Conservation (phyloP, 768 basidiomycete species). For the Tephrocybe sp. region DNA sequence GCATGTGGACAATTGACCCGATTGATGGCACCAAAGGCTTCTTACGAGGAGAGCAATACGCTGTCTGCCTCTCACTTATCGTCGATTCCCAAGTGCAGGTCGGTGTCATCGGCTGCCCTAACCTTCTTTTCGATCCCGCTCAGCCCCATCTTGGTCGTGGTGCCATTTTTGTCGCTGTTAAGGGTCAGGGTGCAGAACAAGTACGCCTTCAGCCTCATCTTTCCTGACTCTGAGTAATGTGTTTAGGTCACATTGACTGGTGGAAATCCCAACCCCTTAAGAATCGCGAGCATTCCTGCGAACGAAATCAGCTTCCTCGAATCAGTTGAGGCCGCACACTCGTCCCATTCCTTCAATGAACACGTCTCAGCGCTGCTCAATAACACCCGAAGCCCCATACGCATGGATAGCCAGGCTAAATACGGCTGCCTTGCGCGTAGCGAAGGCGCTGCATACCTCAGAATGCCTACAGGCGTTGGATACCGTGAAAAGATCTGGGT, state of each 20-base stretch:
- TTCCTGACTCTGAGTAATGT: not conserved
- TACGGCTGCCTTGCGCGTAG: conserved; percentile 86
- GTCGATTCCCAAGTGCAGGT: conserved; percentile 76
- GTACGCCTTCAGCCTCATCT: conserved; percentile 27
- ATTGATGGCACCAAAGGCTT: conserved; percentile 96
- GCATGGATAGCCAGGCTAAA: conserved; percentile 98
- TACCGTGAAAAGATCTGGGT: conserved; percentile 99
- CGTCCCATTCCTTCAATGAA: conserved; percentile 84
- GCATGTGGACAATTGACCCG: conserved; percentile 86
- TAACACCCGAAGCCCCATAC: conserved; percentile 61
- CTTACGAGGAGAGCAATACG: conserved; percentile 89
- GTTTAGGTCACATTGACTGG: conserved; percentile 56
- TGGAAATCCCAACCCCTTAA: conserved; percentile 45
- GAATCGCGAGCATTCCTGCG: conserved; percentile 50
- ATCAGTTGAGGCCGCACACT: conserved; percentile 90
- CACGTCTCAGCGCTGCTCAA: conserved; percentile 66
- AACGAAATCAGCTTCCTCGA: conserved; percentile 74
- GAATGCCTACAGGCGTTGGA: conserved; percentile 75
- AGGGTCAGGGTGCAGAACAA: conserved; percentile 82
- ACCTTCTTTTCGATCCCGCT: conserved; percentile 62
- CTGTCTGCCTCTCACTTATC: conserved; percentile 86
- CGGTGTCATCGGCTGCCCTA: conserved; percentile 92
- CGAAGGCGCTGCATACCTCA: conserved; percentile 79
- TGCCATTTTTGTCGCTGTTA: conserved; percentile 83
- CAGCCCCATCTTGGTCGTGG: conserved; percentile 66